These are phyloP conservation scores for Alternaria consortialis DNA, from an alignment of 2,329 filamentous ascomycete genomes.

Conservation along the genomic window DNA sequence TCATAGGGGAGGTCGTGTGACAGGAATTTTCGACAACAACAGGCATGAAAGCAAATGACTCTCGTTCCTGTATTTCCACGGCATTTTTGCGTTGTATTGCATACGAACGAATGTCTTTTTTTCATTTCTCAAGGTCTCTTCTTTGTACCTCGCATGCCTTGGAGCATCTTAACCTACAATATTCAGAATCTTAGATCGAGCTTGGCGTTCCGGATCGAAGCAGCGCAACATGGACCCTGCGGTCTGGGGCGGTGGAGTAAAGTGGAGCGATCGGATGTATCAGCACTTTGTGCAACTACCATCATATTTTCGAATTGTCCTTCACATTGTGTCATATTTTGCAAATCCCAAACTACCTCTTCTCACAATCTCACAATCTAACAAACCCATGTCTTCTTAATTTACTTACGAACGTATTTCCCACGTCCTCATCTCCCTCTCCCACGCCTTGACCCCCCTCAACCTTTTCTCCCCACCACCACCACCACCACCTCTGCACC, in stretches of 20 bases:
- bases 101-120: conserved; percentile 24
- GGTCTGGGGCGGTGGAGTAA: conserved; percentile 13
- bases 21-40: conserved; percentile 13
- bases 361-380: neutral
- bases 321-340: neutral
- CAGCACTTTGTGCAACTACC: conserved; percentile 10
- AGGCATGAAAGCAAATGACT: conserved; percentile 23
- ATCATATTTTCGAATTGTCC: neutral
- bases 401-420: conserved; percentile 8
- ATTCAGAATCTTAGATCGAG: conserved; percentile 34
- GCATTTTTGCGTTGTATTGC: conserved; percentile 28
- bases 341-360: too few relatives aligned
- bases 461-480: neutral
- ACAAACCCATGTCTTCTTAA: neutral
- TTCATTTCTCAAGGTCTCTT: conserved; percentile 25
- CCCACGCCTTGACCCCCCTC: conserved; percentile 13
- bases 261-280: conserved; percentile 8
- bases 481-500: neutral
- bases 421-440: conserved; percentile 16
- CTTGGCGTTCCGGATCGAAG: conserved; percentile 28
- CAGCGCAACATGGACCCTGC: conserved; percentile 2
- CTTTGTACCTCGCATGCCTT: conserved; percentile 31
- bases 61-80: conserved; percentile 18
- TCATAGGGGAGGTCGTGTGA: conserved; percentile 23
- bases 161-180: conserved; percentile 21